Conservation (phyloP, 352 stramenopile species). For the Globisporangium parvum region DNA sequence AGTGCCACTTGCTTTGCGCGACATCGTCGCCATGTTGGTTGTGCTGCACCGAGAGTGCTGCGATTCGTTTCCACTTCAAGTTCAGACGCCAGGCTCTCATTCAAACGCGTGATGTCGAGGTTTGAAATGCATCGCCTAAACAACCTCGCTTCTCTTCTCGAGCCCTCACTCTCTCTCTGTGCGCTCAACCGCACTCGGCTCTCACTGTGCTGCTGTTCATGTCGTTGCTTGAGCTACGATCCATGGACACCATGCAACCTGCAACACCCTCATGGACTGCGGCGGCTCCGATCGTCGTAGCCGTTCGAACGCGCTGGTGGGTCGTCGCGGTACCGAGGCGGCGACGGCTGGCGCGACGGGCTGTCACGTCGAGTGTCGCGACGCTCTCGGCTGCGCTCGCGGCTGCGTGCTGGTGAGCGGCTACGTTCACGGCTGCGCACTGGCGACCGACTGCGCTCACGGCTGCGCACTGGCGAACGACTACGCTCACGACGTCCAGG, state of each 20-base stretch:
- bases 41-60: not conserved
- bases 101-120: too few relatives aligned
- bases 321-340: conserved; percentile 4
- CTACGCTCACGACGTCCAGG: conserved; percentile 10
- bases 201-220: too few relatives aligned
- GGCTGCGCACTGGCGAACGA: conserved; percentile 5
- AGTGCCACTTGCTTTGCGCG: conserved; percentile 19
- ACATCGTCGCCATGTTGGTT: not conserved
- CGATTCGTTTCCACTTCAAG: too few relatives aligned
- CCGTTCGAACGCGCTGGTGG: conserved; percentile 7
- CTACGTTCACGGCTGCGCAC: not conserved
- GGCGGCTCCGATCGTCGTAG: not conserved
- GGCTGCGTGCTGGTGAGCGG: conserved; percentile 1
- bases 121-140: too few relatives aligned
- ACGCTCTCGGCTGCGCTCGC: conserved; percentile 1
- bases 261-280: conserved; percentile 1
- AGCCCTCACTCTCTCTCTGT: too few relatives aligned
- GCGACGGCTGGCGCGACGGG: not conserved
- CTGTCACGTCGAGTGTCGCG: not conserved
- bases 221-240: not conserved
- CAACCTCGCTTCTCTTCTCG: too few relatives aligned
- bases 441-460: conserved; percentile 9
- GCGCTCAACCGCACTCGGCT: too few relatives aligned
- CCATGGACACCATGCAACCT: not conserved
- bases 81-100: too few relatives aligned